Percentiles rank a stretch among this genome's conserved stretches.
Evolutionary conservation across 345 rosid genomes (phyloP).

Genomic region (Eucalyptus erythrocorys): DNA sequence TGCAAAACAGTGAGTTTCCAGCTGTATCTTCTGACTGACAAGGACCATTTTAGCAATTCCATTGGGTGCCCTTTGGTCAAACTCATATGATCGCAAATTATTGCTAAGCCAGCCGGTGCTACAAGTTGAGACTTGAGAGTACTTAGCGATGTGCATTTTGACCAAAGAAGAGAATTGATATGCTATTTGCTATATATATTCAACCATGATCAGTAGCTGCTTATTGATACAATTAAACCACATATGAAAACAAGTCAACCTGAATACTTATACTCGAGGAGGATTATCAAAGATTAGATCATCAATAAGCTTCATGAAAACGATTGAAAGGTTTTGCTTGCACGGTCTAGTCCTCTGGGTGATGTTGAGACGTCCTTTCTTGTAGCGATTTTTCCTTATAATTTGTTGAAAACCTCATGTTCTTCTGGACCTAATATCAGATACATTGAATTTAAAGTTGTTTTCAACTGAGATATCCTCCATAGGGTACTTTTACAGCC

Average conservation of each 20-base stretch:
- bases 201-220: background rate
- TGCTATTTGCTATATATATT: background rate
- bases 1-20: constrained; percentile 60
- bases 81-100: background rate
- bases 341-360: background rate
- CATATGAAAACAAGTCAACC: background rate
- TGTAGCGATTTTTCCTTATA: background rate
- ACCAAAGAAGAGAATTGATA: background rate
- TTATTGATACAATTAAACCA: background rate
- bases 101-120: background rate
- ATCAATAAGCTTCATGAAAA: background rate
- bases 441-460: background rate
- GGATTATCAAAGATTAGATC: background rate
- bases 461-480: background rate
- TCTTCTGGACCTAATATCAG: background rate
- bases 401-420: background rate
- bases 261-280: background rate
- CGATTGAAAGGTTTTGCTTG: background rate
- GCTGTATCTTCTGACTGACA: background rate
- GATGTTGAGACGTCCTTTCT: background rate
- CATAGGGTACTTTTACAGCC: background rate
- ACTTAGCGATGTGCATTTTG: background rate
- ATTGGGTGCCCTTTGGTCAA: background rate
- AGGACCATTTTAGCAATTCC: background rate
- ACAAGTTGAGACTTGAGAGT: background rate